Conservation (phyloP, 371 early-diverging fungal genomes). For the Mortierella sp. region DNA sequence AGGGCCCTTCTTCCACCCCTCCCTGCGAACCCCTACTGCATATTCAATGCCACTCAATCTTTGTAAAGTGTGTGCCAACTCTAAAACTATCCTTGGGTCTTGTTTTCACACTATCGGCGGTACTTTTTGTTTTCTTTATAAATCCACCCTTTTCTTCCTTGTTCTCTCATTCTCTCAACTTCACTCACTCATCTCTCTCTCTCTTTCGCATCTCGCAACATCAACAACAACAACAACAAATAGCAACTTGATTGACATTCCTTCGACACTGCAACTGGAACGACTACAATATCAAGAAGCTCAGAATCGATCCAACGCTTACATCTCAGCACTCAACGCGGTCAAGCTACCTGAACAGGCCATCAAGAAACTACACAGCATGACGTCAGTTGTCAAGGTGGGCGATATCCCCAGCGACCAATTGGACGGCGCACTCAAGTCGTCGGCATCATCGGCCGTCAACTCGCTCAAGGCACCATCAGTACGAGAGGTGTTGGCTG, state of each 20-base stretch:
- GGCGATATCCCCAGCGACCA: slow-evolving; percentile 16
- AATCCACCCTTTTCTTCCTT: slow-evolving; percentile 1
- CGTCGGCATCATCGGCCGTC: slow-evolving; percentile 27
- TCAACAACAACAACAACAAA: background rate
- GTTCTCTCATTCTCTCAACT: slow-evolving; percentile 3
- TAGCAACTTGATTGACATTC: slow-evolving; percentile 52
- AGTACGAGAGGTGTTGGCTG: slow-evolving; percentile 44
- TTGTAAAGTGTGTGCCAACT: background rate
- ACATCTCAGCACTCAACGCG: slow-evolving; percentile 42
- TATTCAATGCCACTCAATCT: background rate
- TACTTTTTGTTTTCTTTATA: background rate
- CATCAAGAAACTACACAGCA: slow-evolving; percentile 39
- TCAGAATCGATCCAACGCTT: slow-evolving; percentile 44
- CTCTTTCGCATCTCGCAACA: background rate
- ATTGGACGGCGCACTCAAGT: slow-evolving; percentile 15
- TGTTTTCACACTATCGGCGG: background rate
- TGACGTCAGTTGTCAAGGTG: slow-evolving; percentile 37
- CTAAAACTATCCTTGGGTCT: background rate
- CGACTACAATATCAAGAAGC: slow-evolving; percentile 48
- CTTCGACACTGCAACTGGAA: slow-evolving; percentile 48
- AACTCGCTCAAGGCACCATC: slow-evolving; percentile 45
- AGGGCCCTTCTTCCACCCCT: too few species aligned
- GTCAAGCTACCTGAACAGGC: slow-evolving; percentile 45
- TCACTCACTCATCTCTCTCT: slow-evolving; percentile 6
- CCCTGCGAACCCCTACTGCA: too few species aligned